Conservation (phyloP, 495 filamentous ascomycete species). For the Penicillium bovifimosum region DNA sequence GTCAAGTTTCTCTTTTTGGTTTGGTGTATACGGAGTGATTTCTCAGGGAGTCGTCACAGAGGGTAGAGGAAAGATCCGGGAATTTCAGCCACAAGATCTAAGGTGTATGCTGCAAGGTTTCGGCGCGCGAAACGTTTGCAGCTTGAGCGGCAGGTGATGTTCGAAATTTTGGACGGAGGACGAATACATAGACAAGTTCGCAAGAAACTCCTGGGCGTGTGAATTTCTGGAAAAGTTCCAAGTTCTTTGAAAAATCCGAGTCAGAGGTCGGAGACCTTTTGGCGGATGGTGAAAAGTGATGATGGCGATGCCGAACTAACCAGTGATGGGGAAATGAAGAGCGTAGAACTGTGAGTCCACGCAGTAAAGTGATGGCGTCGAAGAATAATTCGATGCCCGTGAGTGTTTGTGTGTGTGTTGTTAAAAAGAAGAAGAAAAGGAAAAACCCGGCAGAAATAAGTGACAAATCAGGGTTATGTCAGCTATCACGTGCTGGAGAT, state of each 20-base stretch:
- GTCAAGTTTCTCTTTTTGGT: constrained; percentile 43
- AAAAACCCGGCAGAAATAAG: constrained; percentile 9
- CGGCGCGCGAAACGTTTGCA: constrained; percentile 87
- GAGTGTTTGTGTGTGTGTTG: constrained; percentile 7
- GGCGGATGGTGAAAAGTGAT: constrained; percentile 17
- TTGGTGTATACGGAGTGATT: constrained; percentile 6
- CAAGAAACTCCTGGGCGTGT: constrained; percentile 26
- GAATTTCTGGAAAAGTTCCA: constrained; percentile 39
- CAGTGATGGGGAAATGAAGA: not conserved
- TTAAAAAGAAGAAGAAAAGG: constrained; percentile 7
- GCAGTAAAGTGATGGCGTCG: constrained; percentile 15
- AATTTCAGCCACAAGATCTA: constrained; percentile 78
- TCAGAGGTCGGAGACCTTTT: constrained; percentile 27
- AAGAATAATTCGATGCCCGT: constrained; percentile 16
- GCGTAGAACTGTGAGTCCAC: constrained; percentile 18
- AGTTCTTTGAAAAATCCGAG: constrained; percentile 30
- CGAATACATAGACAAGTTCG: constrained; percentile 75
- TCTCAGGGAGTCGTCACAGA: constrained; percentile 25
- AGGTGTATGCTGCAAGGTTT: constrained; percentile 82
- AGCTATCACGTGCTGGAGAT: constrained; percentile 21
- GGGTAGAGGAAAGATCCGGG: constrained; percentile 16
- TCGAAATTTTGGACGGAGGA: constrained; percentile 66
- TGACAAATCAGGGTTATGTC: constrained; percentile 16
- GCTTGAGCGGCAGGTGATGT: constrained; percentile 84
- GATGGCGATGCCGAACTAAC: constrained; percentile 21